These are phyloP conservation scores for Stachybotrys chartarum DNA, from an alignment of 2,329 filamentous ascomycete species.

Conservation along the genomic window DNA sequence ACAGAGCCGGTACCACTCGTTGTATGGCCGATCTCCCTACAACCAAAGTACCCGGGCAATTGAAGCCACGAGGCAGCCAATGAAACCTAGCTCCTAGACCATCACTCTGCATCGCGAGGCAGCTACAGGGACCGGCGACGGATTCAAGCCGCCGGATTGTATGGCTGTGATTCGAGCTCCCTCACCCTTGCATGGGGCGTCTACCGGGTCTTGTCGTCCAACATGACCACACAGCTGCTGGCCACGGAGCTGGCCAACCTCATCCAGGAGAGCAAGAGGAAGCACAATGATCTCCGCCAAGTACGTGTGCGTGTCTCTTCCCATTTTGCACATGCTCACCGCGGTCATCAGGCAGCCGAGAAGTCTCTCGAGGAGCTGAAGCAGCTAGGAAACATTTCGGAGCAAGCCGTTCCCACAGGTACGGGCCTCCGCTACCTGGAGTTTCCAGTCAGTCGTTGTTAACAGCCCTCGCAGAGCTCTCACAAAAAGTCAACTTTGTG, in stretches of 20 bases:
- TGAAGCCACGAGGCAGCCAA: background rate
- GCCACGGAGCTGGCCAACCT: constrained; percentile 82
- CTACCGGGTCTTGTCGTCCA: constrained; percentile 19
- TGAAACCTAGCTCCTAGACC: background rate
- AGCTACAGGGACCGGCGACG: background rate
- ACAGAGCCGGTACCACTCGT: too few relatives aligned
- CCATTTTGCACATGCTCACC: background rate
- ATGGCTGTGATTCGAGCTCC: background rate
- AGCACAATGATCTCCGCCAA: constrained; percentile 82
- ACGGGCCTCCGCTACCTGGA: constrained; percentile 4
- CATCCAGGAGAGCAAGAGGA: constrained; percentile 92
- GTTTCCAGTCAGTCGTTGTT: too few relatives aligned
- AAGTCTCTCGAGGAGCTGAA: constrained; percentile 89
- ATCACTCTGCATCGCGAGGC: background rate
- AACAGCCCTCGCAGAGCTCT: constrained; percentile 56
- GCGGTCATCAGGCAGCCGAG: constrained; percentile 65
- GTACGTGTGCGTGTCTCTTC: constrained; percentile 33
- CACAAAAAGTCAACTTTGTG: constrained; percentile 73
- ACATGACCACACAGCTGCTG: constrained; percentile 87
- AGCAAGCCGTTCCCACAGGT: constrained; percentile 32
- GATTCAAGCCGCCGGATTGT: background rate
- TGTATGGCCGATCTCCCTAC: too few relatives aligned
- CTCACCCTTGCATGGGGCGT: background rate
- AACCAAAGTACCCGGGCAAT: background rate
- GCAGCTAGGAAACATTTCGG: constrained; percentile 24